phyloP scores from a whole-genome alignment of 306 rosid species.

The Fragaria ananassa region DNA sequence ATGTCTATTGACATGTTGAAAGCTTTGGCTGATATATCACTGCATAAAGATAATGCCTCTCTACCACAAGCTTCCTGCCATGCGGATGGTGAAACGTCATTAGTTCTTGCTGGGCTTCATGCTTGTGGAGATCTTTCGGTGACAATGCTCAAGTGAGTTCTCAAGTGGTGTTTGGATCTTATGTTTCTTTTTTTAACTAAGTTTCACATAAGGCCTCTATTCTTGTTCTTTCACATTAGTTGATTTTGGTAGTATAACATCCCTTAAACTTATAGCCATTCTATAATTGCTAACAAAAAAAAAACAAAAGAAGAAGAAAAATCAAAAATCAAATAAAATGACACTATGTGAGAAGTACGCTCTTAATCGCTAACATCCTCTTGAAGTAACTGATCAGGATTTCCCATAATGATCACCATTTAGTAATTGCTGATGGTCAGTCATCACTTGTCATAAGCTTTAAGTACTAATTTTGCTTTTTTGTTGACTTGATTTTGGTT shows the following conservation, averaged over 20 bases:
- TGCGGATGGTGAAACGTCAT: conserved; percentile 36
- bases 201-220: not conserved
- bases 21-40: conserved; percentile 49
- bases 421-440: not conserved
- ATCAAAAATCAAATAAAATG: not conserved
- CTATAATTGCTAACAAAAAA: not conserved
- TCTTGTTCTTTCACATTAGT: not conserved
- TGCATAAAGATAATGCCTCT: conserved; percentile 30
- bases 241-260: not conserved
- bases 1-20: conserved; percentile 70
- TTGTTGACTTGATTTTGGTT: not conserved
- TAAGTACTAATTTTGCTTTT: not conserved
- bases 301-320: not conserved
- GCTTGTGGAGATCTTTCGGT: conserved; percentile 98
- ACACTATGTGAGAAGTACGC: not conserved
- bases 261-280: not conserved
- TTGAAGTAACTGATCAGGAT: not conserved
- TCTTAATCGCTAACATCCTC: not conserved
- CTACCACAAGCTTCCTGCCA: conserved; percentile 23
- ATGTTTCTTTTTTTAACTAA: conserved; percentile 11
- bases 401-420: not conserved
- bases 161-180: conserved; percentile 12
- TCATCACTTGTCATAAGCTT: not conserved
- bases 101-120: conserved; percentile 93
- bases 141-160: conserved; percentile 77